Evolutionary conservation across 306 rosid species (phyloP).

Genomic region (Geum urbanum): DNA sequence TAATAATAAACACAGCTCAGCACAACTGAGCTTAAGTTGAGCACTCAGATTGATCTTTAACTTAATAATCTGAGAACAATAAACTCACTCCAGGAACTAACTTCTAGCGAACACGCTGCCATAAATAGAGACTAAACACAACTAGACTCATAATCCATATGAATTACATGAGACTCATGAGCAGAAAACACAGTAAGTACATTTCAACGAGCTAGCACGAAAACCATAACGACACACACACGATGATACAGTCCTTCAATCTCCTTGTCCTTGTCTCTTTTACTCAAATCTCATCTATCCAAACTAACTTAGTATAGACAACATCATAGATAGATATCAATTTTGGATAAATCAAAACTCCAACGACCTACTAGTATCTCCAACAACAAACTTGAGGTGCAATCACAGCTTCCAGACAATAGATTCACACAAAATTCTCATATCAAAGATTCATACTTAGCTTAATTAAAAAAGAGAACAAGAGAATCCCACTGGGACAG

Average conservation of each 20-base stretch:
- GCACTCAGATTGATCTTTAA: background rate
- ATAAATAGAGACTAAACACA: background rate
- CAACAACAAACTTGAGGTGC: no score
- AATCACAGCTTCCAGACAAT: no score
- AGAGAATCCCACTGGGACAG: no score
- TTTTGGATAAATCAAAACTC: no score
- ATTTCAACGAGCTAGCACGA: background rate
- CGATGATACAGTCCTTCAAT: background rate
- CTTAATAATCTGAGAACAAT: background rate
- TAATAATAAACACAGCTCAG: background rate
- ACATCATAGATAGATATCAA: no score
- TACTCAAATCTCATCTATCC: background rate
- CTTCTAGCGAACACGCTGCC: background rate
- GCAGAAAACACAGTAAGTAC: background rate
- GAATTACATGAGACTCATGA: background rate
- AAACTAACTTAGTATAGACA: background rate
- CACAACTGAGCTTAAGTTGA: background rate
- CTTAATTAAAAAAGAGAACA: no score
- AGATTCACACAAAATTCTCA: no score
- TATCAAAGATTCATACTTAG: no score
- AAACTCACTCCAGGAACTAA: background rate
- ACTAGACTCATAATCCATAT: background rate
- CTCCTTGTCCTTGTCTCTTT: no score
- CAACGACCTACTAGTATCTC: no score
- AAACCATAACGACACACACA: background rate